Evolutionary conservation across 306 rosid species (phyloP), one percentile per base, ranked within the genome.

Genomic region (Cicer judaicum): DNA sequence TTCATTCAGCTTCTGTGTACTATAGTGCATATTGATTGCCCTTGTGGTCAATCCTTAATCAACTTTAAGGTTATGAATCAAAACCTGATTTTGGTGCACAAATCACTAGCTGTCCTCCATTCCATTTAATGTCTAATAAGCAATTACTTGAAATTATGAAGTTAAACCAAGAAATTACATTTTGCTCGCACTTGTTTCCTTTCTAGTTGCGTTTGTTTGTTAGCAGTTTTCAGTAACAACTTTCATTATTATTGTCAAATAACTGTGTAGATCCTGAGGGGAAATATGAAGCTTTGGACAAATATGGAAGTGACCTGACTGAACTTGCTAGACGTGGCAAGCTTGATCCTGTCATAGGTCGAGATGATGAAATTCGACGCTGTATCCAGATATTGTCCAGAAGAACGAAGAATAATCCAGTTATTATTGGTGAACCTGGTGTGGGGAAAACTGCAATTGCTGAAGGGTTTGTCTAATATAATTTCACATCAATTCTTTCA

Each of bases 361-460:
- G 97, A 74, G 99, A 94, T 75, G 99, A 92, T 79, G 99, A 94
- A 84, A 94, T 94, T 77, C 87, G 99, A 16, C 91, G 93, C 64
- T 94, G 99, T 69, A 90, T 92, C 64, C 99, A 90, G 87, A 94
- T 92, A 80, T 65, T 94, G 64, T 92, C 92, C 6, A 92, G 99
- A 85, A 90, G 97, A 85, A 92, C 99, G 7, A 92, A 94, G 76
- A 94, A 94, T 68, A 94, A 94, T 82, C 99, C 97, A 6, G 99
- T 94, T 56, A 94, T 94, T 79, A 94, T 94, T 70, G 97, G 99
- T 38, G 99, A 94, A 82, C 99, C 97, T 16, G 99, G 99, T 76
- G 99, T 92, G 60, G 97, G 99, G 70, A 94, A 94, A 87, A 94
- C 99, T 49, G 99, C 99, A 52, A 94, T 94, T 71, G 99, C 96